phyloP scores from a whole-genome alignment of 2,329 filamentous ascomycete genomes.

The Aspergillus aculeatus region DNA sequence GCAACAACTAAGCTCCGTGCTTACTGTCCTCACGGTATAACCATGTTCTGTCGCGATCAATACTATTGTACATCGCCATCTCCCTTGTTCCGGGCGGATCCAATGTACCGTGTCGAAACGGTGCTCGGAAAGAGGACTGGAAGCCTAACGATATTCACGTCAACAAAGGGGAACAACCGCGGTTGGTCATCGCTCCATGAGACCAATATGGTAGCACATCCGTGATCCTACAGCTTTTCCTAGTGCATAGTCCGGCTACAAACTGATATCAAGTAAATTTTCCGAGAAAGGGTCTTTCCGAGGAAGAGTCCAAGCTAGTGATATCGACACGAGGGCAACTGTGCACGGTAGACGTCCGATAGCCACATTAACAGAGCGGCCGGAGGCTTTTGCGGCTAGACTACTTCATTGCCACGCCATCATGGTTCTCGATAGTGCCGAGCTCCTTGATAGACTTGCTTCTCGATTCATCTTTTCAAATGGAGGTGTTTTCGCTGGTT shows the following conservation, averaged over 20 bases:
- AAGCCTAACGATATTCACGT: not conserved
- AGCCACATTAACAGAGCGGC: not conserved
- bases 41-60: no score
- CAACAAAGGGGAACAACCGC: constrained; percentile 13
- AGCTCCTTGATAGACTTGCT: not conserved
- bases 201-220: constrained; percentile 14
- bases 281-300: constrained; percentile 19
- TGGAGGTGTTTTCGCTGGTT: not conserved
- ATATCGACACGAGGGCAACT: constrained; percentile 2
- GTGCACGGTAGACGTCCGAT: not conserved
- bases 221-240: constrained; percentile 11
- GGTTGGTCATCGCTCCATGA: constrained; percentile 3
- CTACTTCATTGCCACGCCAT: not conserved
- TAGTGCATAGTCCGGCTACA: constrained; percentile 16
- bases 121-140: not conserved
- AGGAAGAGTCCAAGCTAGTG: constrained; percentile 1
- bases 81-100: not conserved
- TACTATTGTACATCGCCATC: not conserved
- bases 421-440: not conserved
- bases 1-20: not conserved
- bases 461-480: not conserved
- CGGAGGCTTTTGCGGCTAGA: not conserved
- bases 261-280: constrained; percentile 14
- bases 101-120: not conserved
- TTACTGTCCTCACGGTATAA: no score